These are phyloP conservation scores for Cinchona pubescens DNA, from an alignment of 257 asterid genomes.

Conservation along the genomic window DNA sequence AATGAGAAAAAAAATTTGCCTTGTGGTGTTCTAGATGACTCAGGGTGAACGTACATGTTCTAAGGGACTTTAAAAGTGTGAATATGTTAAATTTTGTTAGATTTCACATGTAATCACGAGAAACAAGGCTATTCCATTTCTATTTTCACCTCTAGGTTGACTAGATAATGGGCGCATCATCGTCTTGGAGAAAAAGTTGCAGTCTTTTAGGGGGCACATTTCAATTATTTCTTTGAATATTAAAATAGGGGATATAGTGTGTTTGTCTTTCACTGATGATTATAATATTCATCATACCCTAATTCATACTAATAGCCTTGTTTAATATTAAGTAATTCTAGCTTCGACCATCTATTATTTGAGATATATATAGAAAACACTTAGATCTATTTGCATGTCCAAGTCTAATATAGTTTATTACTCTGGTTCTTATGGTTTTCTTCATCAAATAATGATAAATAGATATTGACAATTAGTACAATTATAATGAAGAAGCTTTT, in stretches of 20 bases:
- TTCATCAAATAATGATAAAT: too few relatives aligned
- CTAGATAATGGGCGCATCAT: constrained; percentile 3
- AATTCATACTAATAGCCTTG: constrained; percentile 3
- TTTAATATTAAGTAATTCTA: too few relatives aligned
- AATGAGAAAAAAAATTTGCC: background rate
- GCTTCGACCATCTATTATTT: background rate
- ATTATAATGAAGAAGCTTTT: too few relatives aligned
- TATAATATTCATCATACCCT: background rate
- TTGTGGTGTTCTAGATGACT: background rate
- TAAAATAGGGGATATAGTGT: background rate
- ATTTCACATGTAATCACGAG: background rate
- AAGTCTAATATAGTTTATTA: too few relatives aligned
- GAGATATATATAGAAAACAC: background rate
- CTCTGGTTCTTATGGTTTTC: too few relatives aligned
- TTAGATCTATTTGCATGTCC: background rate
- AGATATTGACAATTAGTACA: too few relatives aligned
- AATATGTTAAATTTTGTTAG: constrained; percentile 4
- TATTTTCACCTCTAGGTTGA: constrained; percentile 6
- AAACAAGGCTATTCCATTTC: too few relatives aligned
- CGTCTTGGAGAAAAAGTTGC: background rate
- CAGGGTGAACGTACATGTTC: too few relatives aligned
- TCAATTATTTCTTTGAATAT: background rate
- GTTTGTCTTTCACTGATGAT: background rate
- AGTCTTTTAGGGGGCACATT: background rate
- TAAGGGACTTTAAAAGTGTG: too few relatives aligned